phyloP scores from a whole-genome alignment of 2,329 filamentous ascomycete species.

The Escovopsis sp. region DNA sequence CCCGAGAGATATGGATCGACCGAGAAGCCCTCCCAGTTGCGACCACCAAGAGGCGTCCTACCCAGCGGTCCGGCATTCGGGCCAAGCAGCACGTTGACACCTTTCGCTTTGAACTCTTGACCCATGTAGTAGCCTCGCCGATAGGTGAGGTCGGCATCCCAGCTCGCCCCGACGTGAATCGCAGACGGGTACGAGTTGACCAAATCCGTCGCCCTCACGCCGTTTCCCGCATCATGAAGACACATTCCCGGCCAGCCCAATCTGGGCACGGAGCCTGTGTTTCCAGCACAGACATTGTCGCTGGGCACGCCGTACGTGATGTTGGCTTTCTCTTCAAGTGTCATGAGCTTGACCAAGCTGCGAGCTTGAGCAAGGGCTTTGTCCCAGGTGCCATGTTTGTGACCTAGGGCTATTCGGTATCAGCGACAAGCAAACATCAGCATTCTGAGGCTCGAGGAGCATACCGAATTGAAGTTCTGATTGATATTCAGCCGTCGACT shows the following conservation, averaged over 20 bases:
- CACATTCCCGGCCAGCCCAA: slow-evolving; percentile 32
- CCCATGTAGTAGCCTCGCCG: slow-evolving; percentile 37
- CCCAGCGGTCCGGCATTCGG: slow-evolving; percentile 58
- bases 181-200: slow-evolving; percentile 33
- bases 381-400: slow-evolving; percentile 31
- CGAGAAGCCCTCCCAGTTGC: slow-evolving; percentile 65
- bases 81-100: slow-evolving; percentile 53
- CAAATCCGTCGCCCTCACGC: slow-evolving; percentile 30
- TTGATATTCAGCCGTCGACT: no score
- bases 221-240: slow-evolving; percentile 34
- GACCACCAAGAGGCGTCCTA: slow-evolving; percentile 52
- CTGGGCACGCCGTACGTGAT: slow-evolving; percentile 37
- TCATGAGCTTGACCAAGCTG: slow-evolving; percentile 43
- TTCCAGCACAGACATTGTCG: slow-evolving; percentile 32
- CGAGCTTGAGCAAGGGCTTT: slow-evolving; percentile 43
- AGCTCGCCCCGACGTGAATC: slow-evolving; percentile 32
- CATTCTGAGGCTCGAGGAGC: no score
- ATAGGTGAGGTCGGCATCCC: slow-evolving; percentile 39
- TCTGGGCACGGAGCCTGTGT: slow-evolving; percentile 29
- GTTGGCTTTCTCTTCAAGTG: slow-evolving; percentile 47
- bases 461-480: no score
- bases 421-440: no score
- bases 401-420: slow-evolving; percentile 13
- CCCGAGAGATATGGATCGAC: slow-evolving; percentile 58
- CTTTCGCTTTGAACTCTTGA: slow-evolving; percentile 39